phyloP scores from a whole-genome alignment of 2,329 filamentous ascomycete species.

The Cladorrhinum sp. region DNA sequence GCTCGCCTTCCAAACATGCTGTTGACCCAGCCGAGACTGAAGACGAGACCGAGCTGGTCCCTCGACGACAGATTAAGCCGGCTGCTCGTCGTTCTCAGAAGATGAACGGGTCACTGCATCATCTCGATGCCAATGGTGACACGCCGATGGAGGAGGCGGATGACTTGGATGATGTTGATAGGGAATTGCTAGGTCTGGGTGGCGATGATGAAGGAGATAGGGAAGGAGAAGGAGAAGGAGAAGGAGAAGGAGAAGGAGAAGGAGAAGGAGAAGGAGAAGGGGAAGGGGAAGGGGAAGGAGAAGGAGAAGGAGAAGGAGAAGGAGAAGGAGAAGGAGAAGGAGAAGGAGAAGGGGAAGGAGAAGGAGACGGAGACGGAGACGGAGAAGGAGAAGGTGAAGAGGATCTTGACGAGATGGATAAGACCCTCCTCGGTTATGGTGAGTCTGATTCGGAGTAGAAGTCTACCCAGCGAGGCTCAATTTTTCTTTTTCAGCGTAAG shows the following conservation, averaged over 20 bases:
- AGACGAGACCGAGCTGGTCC: slow-evolving; percentile 26
- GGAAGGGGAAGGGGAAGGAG: slow-evolving; percentile 26
- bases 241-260: slow-evolving; percentile 31
- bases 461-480: not conserved
- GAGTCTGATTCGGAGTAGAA: slow-evolving; percentile 35
- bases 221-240: slow-evolving; percentile 47
- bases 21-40: slow-evolving; percentile 32
- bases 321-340: slow-evolving; percentile 49
- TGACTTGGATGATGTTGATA: slow-evolving; percentile 54
- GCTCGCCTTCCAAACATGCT: slow-evolving; percentile 19
- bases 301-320: slow-evolving; percentile 40
- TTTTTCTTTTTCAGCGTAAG: not conserved
- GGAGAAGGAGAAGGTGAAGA: slow-evolving; percentile 41
- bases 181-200: slow-evolving; percentile 46
- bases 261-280: slow-evolving; percentile 45
- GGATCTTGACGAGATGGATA: slow-evolving; percentile 42
- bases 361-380: slow-evolving; percentile 46
- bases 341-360: slow-evolving; percentile 41
- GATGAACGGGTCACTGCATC: slow-evolving; percentile 31
- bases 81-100: slow-evolving; percentile 18
- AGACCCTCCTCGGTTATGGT: slow-evolving; percentile 35
- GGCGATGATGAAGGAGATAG: slow-evolving; percentile 41
- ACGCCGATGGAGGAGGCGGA: slow-evolving; percentile 46
- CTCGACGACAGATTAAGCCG: slow-evolving; percentile 18
- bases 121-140: slow-evolving; percentile 39